A percentile compares a stretch with the other conserved stretches of the same genome.
These are phyloP conservation scores for Epichloe baconii DNA, from an alignment of 2,329 filamentous ascomycete genomes.

Conservation along the genomic window DNA sequence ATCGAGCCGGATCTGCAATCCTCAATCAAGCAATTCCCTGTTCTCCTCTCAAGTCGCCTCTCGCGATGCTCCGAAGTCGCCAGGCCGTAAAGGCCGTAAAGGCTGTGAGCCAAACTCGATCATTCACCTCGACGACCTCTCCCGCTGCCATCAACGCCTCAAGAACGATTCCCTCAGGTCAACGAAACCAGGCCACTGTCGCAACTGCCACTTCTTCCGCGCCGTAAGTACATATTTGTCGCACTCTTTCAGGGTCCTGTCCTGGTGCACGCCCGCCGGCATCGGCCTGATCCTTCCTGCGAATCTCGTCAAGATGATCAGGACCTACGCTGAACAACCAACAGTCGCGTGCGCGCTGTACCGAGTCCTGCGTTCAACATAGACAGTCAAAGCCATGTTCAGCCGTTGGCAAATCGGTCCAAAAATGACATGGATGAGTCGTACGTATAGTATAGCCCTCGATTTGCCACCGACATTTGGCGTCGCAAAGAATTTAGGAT, in stretches of 20 bases:
- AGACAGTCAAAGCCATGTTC: constrained; percentile 45
- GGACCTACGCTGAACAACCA: constrained; percentile 1
- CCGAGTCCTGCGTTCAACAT: constrained; percentile 52
- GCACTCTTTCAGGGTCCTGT: constrained; percentile 1
- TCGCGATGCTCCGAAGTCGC: constrained; percentile 36
- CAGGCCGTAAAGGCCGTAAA: constrained; percentile 34
- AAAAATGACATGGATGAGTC: constrained; percentile 64
- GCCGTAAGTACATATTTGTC: constrained; percentile 32
- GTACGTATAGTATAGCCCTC: constrained; percentile 48
- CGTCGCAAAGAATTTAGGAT: background rate
- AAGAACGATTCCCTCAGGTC: constrained; percentile 27
- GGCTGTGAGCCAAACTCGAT: constrained; percentile 27
- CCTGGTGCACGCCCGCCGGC: constrained; percentile 2
- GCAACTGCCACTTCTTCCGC: constrained; percentile 30
- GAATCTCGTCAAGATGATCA: background rate
- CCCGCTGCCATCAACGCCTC: constrained; percentile 21
- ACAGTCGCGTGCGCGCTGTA: constrained; percentile 35
- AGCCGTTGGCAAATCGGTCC: constrained; percentile 50
- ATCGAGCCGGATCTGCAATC: background rate
- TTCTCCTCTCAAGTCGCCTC: background rate
- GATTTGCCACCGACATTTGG: background rate
- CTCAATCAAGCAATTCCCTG: background rate
- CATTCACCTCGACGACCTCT: constrained; percentile 27
- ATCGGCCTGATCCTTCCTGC: constrained; percentile 4
- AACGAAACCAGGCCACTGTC: constrained; percentile 37